These are phyloP conservation scores for Zygotorulaspora danielsina DNA, from an alignment of 805 yeast species.

Conservation along the genomic window DNA sequence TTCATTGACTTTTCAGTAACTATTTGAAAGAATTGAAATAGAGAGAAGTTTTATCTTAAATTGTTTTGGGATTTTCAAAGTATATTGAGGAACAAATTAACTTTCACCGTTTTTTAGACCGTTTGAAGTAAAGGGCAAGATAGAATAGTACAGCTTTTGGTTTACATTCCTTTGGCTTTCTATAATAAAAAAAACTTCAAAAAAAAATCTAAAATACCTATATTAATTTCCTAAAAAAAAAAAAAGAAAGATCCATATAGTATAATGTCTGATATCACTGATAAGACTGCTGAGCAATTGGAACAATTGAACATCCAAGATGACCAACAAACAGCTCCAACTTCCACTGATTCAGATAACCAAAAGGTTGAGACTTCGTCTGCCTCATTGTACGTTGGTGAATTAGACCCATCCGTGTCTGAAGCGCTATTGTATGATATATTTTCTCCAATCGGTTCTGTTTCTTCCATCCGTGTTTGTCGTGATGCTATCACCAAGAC, in stretches of 20 bases:
- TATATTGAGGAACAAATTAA: conserved; percentile 14
- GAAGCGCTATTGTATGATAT: conserved; percentile 94
- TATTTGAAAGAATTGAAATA: background rate
- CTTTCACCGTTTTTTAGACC: conserved; percentile 17
- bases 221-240: conserved; percentile 21
- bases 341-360: conserved; percentile 28
- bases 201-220: conserved; percentile 21
- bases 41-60: too few species aligned
- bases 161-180: conserved; percentile 21
- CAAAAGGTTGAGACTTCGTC: conserved; percentile 50
- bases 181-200: conserved; percentile 15
- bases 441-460: conserved; percentile 92
- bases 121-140: conserved; percentile 19
- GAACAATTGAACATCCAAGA: conserved; percentile 35
- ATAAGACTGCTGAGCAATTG: conserved; percentile 37
- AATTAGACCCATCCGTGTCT: conserved; percentile 84
- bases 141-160: conserved; percentile 16
- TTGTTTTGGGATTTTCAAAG: background rate
- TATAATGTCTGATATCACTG: conserved; percentile 38
- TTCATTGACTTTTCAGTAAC: background rate
- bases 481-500: conserved; percentile 97
- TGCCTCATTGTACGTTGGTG: conserved; percentile 96
- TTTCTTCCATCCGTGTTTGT: conserved; percentile 95
- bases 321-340: conserved; percentile 34
- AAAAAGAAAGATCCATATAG: conserved; percentile 18